These are phyloP conservation scores for Entomophthora muscae DNA, from an alignment of 371 early-diverging fungal genomes.

Conservation along the genomic window DNA sequence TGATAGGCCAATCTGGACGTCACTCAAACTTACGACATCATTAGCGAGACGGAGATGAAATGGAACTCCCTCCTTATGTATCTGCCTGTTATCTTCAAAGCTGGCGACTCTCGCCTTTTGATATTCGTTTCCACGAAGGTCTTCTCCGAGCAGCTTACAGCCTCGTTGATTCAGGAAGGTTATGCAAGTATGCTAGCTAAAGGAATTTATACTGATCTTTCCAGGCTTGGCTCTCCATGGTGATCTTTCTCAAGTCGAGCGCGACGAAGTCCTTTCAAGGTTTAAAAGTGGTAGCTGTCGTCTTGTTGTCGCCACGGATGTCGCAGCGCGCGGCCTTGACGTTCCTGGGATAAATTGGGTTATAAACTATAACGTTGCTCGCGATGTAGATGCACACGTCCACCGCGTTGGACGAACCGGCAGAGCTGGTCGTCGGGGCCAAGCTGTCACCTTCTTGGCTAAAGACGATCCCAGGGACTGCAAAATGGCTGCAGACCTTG, in stretches of 20 bases:
- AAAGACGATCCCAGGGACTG: not conserved
- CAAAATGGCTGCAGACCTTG: not conserved
- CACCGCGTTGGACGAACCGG: not conserved
- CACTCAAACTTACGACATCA: not conserved
- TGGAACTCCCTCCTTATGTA: not conserved
- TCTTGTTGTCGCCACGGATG: not conserved
- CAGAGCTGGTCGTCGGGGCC: not conserved
- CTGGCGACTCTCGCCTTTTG: not conserved
- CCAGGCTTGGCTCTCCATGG: not conserved
- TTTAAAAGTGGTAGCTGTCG: not conserved
- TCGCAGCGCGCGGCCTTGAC: not conserved
- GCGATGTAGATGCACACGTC: not conserved
- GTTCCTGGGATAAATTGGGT: not conserved
- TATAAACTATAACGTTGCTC: conserved; percentile 1
- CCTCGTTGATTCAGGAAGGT: not conserved
- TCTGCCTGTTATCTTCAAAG: not conserved
- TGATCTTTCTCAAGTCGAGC: not conserved
- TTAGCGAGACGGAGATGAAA: not conserved
- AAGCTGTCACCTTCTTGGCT: not conserved
- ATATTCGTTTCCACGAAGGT: conserved; percentile 2
- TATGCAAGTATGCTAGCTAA: too few relatives aligned
- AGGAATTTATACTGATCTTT: too few relatives aligned
- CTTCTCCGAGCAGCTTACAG: not conserved
- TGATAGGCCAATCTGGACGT: not conserved
- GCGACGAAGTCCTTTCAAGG: not conserved